Evolutionary conservation across 768 basidiomycete genomes (phyloP).

Genomic region (Megacollybia marginata): DNA sequence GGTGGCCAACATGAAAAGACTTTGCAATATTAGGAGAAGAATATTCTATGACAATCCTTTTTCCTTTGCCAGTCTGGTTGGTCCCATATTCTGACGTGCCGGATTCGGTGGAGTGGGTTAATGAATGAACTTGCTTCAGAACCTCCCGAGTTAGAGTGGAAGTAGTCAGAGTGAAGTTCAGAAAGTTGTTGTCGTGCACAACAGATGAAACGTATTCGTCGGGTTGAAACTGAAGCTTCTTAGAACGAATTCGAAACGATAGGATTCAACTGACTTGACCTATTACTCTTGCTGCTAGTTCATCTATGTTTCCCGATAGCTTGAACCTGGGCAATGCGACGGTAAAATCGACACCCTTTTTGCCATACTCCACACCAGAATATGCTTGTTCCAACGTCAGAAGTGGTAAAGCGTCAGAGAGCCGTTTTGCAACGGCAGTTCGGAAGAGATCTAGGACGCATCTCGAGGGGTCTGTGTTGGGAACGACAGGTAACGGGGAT

Average conservation of each 20-base stretch:
- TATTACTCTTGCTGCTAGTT: conserved; percentile 67
- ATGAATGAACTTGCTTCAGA: conserved; percentile 66
- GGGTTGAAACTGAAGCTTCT: conserved; percentile 61
- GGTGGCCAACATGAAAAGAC: conserved; percentile 94
- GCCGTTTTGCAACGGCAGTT: conserved; percentile 67
- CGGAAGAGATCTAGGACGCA: conserved; percentile 73
- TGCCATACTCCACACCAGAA: conserved; percentile 80
- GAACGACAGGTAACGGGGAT: conserved; percentile 32
- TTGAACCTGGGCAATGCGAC: conserved; percentile 90
- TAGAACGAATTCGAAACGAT: conserved; percentile 6
- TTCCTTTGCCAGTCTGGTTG: conserved; percentile 69
- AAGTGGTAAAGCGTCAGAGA: conserved; percentile 56
- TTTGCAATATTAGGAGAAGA: conserved; percentile 98
- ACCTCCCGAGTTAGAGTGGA: conserved; percentile 56
- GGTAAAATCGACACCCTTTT: conserved; percentile 91
- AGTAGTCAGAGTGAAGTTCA: conserved; percentile 73
- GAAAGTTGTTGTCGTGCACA: conserved; percentile 68
- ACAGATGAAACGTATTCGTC: conserved; percentile 73
- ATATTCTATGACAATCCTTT: conserved; percentile 84
- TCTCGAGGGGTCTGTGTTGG: conserved; percentile 52
- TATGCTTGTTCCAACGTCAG: conserved; percentile 75
- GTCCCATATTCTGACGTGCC: conserved; percentile 73
- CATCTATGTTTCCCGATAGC: conserved; percentile 75
- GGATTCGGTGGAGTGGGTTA: conserved; percentile 56
- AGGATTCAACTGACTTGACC: conserved; percentile 43